These are phyloP conservation scores for Scedosporium aurantiacum DNA, from an alignment of 2,329 filamentous ascomycete genomes.

Conservation along the genomic window DNA sequence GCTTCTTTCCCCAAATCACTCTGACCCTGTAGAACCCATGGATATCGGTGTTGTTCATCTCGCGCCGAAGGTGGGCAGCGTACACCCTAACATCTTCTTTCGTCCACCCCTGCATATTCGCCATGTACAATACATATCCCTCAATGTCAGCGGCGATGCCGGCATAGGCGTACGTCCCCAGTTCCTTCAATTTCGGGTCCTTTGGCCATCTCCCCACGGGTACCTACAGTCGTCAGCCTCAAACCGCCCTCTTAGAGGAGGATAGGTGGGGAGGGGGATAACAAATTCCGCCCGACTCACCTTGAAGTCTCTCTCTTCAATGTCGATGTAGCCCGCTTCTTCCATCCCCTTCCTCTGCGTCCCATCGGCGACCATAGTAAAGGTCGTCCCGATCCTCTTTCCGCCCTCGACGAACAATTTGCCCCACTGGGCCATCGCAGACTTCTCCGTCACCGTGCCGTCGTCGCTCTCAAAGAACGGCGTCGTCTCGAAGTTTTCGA, in stretches of 20 bases:
- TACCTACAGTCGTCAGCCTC: conserved; percentile 7
- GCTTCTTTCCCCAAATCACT: conserved; percentile 11
- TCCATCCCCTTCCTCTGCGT: conserved; percentile 12
- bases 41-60: conserved; percentile 21
- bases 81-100: conserved; percentile 21
- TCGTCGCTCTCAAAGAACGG: conserved; percentile 25
- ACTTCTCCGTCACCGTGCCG: conserved; percentile 16
- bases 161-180: conserved; percentile 26
- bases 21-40: conserved; percentile 29
- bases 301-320: conserved; percentile 15
- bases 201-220: conserved; percentile 35
- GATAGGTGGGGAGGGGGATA: conserved; percentile 11
- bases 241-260: conserved; percentile 18
- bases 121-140: conserved; percentile 25
- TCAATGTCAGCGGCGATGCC: conserved; percentile 23
- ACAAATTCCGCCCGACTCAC: conserved; percentile 4
- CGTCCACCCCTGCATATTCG: conserved; percentile 24
- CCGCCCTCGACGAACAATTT: conserved; percentile 17
- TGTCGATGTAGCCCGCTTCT: conserved; percentile 17
- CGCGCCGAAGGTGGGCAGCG: conserved; percentile 19
- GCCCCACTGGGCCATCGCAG: conserved; percentile 17
- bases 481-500: conserved; percentile 22
- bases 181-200: conserved; percentile 30
- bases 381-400: conserved; percentile 19
- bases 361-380: conserved; percentile 15